A percentile compares a stretch with the other conserved stretches of the same genome.
phyloP scores from a whole-genome alignment of 441 rosid species.

The Adansonia gregorii region DNA sequence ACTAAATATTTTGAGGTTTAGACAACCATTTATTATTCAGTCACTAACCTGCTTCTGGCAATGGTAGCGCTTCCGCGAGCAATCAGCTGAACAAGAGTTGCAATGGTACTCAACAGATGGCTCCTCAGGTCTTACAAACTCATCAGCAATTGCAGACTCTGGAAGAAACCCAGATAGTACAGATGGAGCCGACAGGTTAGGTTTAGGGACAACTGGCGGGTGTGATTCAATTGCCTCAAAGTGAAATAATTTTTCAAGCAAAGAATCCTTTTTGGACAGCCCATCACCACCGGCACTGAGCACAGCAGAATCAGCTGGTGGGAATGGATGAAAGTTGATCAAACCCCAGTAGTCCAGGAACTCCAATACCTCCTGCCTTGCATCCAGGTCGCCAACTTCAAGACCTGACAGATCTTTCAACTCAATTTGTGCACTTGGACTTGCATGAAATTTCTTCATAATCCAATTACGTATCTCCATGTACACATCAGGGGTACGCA shows the following conservation, averaged over 20 bases:
- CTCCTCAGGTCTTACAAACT: conserved; percentile 72
- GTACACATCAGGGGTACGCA: conserved; percentile 65
- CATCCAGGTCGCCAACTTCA: conserved; percentile 72
- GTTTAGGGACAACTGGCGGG: conserved; percentile 48
- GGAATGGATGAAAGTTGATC: conserved; percentile 93
- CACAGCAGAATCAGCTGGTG: conserved; percentile 45
- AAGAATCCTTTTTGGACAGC: conserved; percentile 45
- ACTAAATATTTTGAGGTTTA: background rate
- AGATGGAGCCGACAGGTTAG: conserved; percentile 54
- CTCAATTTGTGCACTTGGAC: conserved; percentile 67
- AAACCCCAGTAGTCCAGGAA: conserved; percentile 98
- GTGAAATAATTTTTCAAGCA: conserved; percentile 70
- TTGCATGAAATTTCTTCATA: conserved; percentile 72
- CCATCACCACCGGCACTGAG: conserved; percentile 43
- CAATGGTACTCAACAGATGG: conserved; percentile 95
- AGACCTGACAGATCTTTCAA: conserved; percentile 74
- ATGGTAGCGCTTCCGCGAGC: conserved; percentile 97
- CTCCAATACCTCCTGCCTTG: conserved; percentile 86
- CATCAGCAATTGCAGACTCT: conserved; percentile 76
- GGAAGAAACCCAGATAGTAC: conserved; percentile 65
- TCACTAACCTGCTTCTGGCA: conserved; percentile 90
- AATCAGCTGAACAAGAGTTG: conserved; percentile 97
- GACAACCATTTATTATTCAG: conserved; percentile 22
- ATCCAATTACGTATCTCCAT: conserved; percentile 85
- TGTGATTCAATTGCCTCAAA: conserved; percentile 64